Base-by-base conservation (phyloP, 345 rosid species). In the Euphorbia lathyris region DNA sequence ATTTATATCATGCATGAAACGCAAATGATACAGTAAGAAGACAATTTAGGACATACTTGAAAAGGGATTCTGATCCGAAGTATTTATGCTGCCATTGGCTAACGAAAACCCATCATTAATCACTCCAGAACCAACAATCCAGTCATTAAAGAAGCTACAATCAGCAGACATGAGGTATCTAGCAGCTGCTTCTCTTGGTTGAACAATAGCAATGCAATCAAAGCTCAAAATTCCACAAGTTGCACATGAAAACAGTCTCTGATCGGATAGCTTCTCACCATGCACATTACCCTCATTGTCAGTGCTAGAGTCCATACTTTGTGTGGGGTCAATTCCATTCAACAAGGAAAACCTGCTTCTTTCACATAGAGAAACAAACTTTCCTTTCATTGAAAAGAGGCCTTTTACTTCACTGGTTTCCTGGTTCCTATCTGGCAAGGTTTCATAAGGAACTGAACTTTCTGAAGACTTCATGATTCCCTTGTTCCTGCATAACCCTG, bases 141-240 rank as follows among this genome's bases (percentile, higher is more conserved):
- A 86, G 76, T 95, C 96, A 72, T 87, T 87, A 58, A 95, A 86
- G 82, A 87, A 89, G 80, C 93, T 88, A 78, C 96, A 90, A 79
- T 92, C 98, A 40, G 94, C 96, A 47, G 99, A 89, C 90, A 84
- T 87, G 72, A 95, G 91, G 75, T 86, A 87, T 80, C 88, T 81
- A 43, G 96, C 88, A 19, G 97, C 89, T 69, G 85, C 82, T 82
- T 90, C 96, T 61, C 76, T 87, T 22, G 99, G 99, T 80, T 86
- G 92, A 78, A 92, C 63, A 56, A 95, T 69, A 66, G 99, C 98
- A 72, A 91, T 80, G 71, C 99, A 95, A 74, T 86, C 87, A 79
- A 88, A 92, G 79, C 91, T 78, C 82, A 90, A 79, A 69, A 95
- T 81, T 77, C 99, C 99, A 74, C 99, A 95, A 0, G 91, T 86